Evolutionary conservation across 1,139 yeast genomes (phyloP), one percentile per base, ranked within the genome.

Genomic region (Suhomyces bolitotheri): DNA sequence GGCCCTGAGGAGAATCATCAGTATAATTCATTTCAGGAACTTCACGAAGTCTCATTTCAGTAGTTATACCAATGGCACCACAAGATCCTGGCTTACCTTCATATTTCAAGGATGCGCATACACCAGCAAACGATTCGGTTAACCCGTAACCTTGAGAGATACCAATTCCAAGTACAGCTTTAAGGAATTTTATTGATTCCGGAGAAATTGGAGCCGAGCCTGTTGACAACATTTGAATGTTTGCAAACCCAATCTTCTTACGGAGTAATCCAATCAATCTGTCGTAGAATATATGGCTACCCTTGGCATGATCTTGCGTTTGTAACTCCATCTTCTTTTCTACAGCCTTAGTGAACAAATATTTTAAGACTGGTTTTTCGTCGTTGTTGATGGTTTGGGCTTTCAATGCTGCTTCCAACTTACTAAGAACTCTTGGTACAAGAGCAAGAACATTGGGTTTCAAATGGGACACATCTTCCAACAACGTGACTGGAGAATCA

Each of bases 201-300:
- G 64, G 62, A 26, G 68, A 56, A 38, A 70, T 63, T 23, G 76
- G 76, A 3, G 76, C 75, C 9, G 71, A 62, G 11, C 76, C 76
- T 11, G 68, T 59, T 20, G 62, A 47, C 29, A 63, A 45, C 16
- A 38, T 37, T 10, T 33, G 14, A 32, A 68, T 44, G 31, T 61
- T 62, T 16, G 56, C 60, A 34, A 69, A 54, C 1, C 76, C 76
- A 35, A 69, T 39, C 41, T 66, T 66, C 33, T 53, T 56, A 36
- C 61, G 60, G 39, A 61, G 58, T 25, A 52, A 40, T 6, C 46
- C 45, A 14, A 51, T 45, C 13, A 54, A 38, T 7, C 54, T 50
- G 47, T 71, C 75, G 43, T 62, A 61, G 14, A 68, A 11, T 7
- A 62, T 17, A 39, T 59, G 66, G 17, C 50, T 34, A 2, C 64